Percentiles rank a stretch among this genome's conserved stretches.
These are phyloP conservation scores for Fagopyrum esculentum DNA, from an alignment of 148 eudicot species.

Conservation along the genomic window DNA sequence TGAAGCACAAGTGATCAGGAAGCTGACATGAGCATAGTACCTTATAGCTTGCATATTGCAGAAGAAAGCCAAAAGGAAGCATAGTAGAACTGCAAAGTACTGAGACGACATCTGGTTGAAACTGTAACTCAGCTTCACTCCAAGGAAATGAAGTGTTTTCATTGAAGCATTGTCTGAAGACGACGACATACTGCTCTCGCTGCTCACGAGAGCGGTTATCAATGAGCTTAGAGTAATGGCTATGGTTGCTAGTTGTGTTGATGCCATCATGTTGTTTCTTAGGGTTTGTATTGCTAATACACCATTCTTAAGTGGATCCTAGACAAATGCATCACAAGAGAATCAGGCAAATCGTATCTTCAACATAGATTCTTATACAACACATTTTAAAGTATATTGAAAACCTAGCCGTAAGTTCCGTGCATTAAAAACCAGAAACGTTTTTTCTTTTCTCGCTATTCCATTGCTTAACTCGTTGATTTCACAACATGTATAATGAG, in stretches of 20 bases:
- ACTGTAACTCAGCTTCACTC: background rate
- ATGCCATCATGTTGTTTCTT: conserved; percentile 33
- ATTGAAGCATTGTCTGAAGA: background rate
- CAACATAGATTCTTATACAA: no score
- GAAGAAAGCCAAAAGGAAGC: conserved; percentile 23
- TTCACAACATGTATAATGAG: background rate
- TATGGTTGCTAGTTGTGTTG: conserved; percentile 17
- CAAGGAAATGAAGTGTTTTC: background rate
- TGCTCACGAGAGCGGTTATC: conserved; percentile 16
- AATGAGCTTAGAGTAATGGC: conserved; percentile 22
- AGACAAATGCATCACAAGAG: background rate
- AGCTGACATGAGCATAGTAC: conserved; percentile 21
- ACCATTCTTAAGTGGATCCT: conserved; percentile 73
- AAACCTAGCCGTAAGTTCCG: no score
- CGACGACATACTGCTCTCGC: background rate
- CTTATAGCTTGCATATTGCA: conserved; percentile 15
- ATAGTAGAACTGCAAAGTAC: conserved; percentile 17
- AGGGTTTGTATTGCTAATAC: conserved; percentile 43
- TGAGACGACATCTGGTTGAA: background rate
- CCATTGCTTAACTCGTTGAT: background rate
- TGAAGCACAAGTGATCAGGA: conserved; percentile 11
- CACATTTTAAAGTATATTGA: no score
- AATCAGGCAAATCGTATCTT: no score
- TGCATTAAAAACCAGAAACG: no score
- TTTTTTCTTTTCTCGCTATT: no score